A percentile compares a stretch with the other conserved stretches of the same genome.
phyloP scores from a whole-genome alignment of 345 rosid genomes.

The Brassica nigra region DNA sequence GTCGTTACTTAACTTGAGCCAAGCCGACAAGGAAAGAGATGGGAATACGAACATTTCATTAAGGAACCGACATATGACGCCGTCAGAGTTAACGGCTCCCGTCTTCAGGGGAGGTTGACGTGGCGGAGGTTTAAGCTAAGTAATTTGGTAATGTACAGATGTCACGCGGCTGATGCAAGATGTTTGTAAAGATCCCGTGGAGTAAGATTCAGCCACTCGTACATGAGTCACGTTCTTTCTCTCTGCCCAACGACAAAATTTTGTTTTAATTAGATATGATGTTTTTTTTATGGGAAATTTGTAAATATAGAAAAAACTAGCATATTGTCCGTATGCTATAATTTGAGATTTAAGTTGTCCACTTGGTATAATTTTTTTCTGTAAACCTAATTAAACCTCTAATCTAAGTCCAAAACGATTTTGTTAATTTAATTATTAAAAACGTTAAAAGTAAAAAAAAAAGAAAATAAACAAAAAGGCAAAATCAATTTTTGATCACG shows the following conservation, averaged over 20 bases:
- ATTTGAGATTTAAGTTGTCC: no score
- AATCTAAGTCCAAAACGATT: no score
- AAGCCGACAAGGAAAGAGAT: neutral
- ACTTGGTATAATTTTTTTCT: no score
- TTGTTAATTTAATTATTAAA: no score
- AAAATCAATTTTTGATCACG: no score
- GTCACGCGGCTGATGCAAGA: slow-evolving; percentile 17
- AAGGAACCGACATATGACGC: slow-evolving; percentile 22
- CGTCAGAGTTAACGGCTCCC: slow-evolving; percentile 37
- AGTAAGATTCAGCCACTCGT: slow-evolving; percentile 24
- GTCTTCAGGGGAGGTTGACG: slow-evolving; percentile 27
- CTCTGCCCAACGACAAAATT: slow-evolving; percentile 1
- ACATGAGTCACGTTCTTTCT: slow-evolving; percentile 34
- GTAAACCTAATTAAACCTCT: no score
- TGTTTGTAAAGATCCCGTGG: slow-evolving; percentile 25
- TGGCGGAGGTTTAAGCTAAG: slow-evolving; percentile 23
- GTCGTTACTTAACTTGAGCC: slow-evolving; percentile 32
- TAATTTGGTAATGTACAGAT: slow-evolving; percentile 24
- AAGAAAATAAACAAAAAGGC: no score
- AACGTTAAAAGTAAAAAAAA: no score
- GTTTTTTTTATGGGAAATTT: no score
- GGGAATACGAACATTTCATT: slow-evolving; percentile 23
- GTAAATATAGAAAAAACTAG: no score
- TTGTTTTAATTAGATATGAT: no score
- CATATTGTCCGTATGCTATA: no score